Percentiles rank a stretch among this genome's conserved stretches.
Conservation (phyloP, 768 basidiomycete genomes). For the Hypsizygus marmoreus region DNA sequence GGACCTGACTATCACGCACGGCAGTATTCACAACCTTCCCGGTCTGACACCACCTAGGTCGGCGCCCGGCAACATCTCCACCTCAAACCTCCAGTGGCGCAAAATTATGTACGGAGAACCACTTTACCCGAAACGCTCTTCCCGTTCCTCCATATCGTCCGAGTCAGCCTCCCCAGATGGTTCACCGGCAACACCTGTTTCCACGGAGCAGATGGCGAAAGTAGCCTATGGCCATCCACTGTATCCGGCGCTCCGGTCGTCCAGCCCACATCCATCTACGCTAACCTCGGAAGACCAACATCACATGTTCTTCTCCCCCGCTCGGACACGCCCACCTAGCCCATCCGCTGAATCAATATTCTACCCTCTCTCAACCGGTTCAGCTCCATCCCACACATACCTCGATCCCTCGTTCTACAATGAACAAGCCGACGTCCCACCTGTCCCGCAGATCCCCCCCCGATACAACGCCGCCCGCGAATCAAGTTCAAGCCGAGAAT, state of each 20-base stretch:
- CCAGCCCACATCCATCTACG: conserved; percentile 26
- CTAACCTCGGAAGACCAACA: conserved; percentile 33
- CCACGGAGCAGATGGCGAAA: conserved; percentile 42
- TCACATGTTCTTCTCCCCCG: conserved; percentile 27
- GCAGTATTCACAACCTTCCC: conserved; percentile 11
- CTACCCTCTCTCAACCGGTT: conserved; percentile 40
- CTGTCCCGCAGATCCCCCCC: conserved; percentile 40
- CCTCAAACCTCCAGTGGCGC: conserved; percentile 46
- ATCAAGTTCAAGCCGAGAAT: too few species aligned
- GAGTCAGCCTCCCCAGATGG: conserved; percentile 31
- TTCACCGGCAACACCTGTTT: conserved; percentile 30
- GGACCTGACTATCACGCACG: conserved; percentile 11
- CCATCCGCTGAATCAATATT: conserved; percentile 52
- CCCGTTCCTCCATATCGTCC: conserved; percentile 20
- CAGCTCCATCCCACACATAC: conserved; percentile 47
- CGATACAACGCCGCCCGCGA: conserved; percentile 22
- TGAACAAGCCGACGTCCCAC: conserved; percentile 30
- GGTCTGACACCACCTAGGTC: conserved; percentile 19
- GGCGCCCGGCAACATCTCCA: conserved; percentile 35
- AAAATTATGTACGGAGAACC: conserved; percentile 64
- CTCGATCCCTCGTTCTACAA: conserved; percentile 43
- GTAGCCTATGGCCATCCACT: conserved; percentile 42
- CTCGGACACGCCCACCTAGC: conserved; percentile 34
- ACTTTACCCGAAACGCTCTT: conserved; percentile 44
- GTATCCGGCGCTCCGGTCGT: conserved; percentile 36